A percentile compares a stretch with the other conserved stretches of the same genome.
These are phyloP conservation scores for Trichoderma semiorbis DNA, from an alignment of 2,329 filamentous ascomycete genomes.

Conservation along the genomic window DNA sequence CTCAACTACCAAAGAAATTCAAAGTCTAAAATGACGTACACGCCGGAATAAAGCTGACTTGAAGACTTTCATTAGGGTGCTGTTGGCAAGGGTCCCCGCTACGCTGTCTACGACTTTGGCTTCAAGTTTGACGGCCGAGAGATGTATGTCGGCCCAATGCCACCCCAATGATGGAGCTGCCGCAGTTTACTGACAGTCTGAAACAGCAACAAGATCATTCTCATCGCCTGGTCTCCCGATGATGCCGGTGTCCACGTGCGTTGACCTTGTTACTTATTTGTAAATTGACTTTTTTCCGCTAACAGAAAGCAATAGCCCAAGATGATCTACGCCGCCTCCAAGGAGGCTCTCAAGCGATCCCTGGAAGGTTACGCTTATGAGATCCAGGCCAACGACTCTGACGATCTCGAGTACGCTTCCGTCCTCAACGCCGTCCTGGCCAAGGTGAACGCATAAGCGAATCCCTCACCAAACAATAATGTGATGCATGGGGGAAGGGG, in stretches of 20 bases:
- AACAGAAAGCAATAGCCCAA: slow-evolving; percentile 56
- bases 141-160: slow-evolving; percentile 47
- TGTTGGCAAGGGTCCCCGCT: slow-evolving; percentile 68
- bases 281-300: not conserved
- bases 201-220: slow-evolving; percentile 70
- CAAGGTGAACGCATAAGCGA: slow-evolving; percentile 17
- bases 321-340: slow-evolving; percentile 89
- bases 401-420: slow-evolving; percentile 75
- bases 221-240: slow-evolving; percentile 79
- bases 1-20: not conserved
- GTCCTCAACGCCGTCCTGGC: slow-evolving; percentile 62
- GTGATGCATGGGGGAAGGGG: not conserved
- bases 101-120: slow-evolving; percentile 82
- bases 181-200: slow-evolving; percentile 25
- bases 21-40: not conserved
- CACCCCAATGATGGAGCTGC: not conserved
- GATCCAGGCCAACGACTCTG: slow-evolving; percentile 78
- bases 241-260: slow-evolving; percentile 73
- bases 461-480: slow-evolving; percentile 13
- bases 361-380: slow-evolving; percentile 73
- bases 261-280: slow-evolving; percentile 18
- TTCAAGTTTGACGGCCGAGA: slow-evolving; percentile 72
- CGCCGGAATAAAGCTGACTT: not conserved
- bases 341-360: slow-evolving; percentile 77
- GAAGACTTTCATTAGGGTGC: slow-evolving; percentile 43